Conservation (phyloP, 2,329 filamentous ascomycete genomes). For the Dactylellina haptotyla region DNA sequence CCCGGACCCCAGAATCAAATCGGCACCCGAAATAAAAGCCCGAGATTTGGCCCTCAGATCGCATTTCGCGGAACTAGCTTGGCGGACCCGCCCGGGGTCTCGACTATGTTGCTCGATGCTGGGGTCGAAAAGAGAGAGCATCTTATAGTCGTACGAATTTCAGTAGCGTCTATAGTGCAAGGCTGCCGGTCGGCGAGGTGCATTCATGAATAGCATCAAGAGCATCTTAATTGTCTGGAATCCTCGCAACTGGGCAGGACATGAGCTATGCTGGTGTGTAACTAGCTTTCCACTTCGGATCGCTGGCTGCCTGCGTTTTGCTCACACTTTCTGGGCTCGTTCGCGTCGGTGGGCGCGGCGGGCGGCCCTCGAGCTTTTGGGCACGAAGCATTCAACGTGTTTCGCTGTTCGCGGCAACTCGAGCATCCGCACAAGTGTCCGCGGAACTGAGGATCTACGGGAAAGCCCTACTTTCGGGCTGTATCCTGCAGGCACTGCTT, state of each 20-base stretch:
- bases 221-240: background rate
- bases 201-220: background rate
- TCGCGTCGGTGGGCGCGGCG: too few relatives aligned
- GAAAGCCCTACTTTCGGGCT: constrained; percentile 39
- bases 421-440: constrained; percentile 8
- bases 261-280: too few relatives aligned
- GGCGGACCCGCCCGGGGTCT: background rate
- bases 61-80: background rate
- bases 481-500: constrained; percentile 1
- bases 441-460: constrained; percentile 39
- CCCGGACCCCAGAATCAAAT: background rate
- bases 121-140: too few relatives aligned
- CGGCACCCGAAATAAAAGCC: background rate
- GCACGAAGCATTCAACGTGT: too few relatives aligned
- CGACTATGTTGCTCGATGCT: background rate
- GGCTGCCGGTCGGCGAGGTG: constrained; percentile 8
- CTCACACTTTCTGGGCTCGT: background rate
- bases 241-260: too few relatives aligned
- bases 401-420: constrained; percentile 43
- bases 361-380: too few relatives aligned
- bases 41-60: constrained; percentile 9
- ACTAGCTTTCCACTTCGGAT: too few relatives aligned
- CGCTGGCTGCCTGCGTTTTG: constrained; percentile 27
- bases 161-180: background rate
- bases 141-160: too few relatives aligned